Percentiles rank a stretch among this genome's conserved stretches.
phyloP scores from a whole-genome alignment of 768 basidiomycete species.

The Hemileccinum impolitum region DNA sequence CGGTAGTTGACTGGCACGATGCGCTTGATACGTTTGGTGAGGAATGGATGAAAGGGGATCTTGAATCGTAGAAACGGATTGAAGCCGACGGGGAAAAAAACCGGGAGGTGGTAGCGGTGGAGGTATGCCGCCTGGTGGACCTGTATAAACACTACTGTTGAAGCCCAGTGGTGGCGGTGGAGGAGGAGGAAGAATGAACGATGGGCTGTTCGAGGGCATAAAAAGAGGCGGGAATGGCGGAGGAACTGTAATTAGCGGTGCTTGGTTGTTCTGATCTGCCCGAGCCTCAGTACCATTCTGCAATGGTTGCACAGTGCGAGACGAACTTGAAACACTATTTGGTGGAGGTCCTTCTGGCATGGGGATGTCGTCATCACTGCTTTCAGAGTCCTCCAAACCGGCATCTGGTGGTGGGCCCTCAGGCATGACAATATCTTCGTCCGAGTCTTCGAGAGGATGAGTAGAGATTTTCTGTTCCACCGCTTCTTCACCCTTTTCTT shows the following conservation, averaged over 20 bases:
- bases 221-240: slow-evolving; percentile 22
- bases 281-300: not conserved
- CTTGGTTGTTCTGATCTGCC: slow-evolving; percentile 11
- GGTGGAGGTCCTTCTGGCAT: slow-evolving; percentile 86
- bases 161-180: slow-evolving; percentile 14
- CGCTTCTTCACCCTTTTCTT: slow-evolving; percentile 38
- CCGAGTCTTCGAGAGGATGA: slow-evolving; percentile 24
- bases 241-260: not conserved
- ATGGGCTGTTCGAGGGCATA: slow-evolving; percentile 16
- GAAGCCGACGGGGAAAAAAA: slow-evolving; percentile 57
- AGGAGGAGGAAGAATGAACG: slow-evolving; percentile 18
- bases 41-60: slow-evolving; percentile 76
- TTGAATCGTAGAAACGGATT: slow-evolving; percentile 55
- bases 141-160: slow-evolving; percentile 1
- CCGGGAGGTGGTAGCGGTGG: slow-evolving; percentile 55
- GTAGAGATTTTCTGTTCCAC: slow-evolving; percentile 38
- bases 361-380: slow-evolving; percentile 79
- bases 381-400: slow-evolving; percentile 35
- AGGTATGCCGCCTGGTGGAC: slow-evolving; percentile 20
- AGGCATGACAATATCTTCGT: slow-evolving; percentile 66
- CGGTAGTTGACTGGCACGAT: slow-evolving; percentile 44
- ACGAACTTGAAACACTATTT: slow-evolving; percentile 22
- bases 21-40: slow-evolving; percentile 75
- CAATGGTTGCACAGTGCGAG: not conserved
- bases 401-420: slow-evolving; percentile 54